A percentile compares a stretch with the other conserved stretches of the same genome.
Evolutionary conservation across 371 early-diverging fungal genomes (phyloP).

Genomic region (Cokeromyces recurvatus): DNA sequence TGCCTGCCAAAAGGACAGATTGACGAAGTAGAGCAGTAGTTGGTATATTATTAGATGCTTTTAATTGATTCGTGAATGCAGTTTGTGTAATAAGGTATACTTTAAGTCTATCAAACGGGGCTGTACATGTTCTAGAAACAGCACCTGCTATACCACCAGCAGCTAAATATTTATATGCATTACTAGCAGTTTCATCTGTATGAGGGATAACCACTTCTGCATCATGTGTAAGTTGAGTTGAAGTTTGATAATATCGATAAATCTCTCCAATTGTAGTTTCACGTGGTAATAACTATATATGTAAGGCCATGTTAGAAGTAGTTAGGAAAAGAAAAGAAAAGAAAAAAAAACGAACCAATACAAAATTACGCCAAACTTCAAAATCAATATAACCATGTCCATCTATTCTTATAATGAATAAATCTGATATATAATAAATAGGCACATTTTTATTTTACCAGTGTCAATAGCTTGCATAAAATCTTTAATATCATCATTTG

Average conservation of each 20-base stretch:
- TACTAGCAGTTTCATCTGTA: conserved; percentile 39
- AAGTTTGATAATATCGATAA: conserved; percentile 59
- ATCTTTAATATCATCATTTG: conserved; percentile 56
- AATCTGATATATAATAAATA: background rate
- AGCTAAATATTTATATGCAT: conserved; percentile 59
- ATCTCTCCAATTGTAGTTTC: conserved; percentile 53
- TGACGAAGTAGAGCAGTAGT: conserved; percentile 3
- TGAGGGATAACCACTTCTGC: conserved; percentile 65
- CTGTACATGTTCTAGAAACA: conserved; percentile 74
- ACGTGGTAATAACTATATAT: conserved; percentile 28
- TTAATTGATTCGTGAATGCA: background rate
- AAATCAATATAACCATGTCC: conserved; percentile 71
- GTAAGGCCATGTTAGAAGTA: too few relatives aligned
- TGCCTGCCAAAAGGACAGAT: conserved; percentile 22
- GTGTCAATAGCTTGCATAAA: conserved; percentile 68
- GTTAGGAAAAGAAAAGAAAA: background rate
- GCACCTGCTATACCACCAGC: conserved; percentile 81
- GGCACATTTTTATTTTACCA: conserved; percentile 26
- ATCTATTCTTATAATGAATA: conserved; percentile 17
- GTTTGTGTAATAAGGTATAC: conserved; percentile 68
- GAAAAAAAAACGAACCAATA: conserved; percentile 46
- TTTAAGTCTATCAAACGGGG: conserved; percentile 80
- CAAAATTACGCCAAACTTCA: conserved; percentile 74
- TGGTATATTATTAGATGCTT: background rate
- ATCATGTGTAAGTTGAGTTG: conserved; percentile 60